A percentile compares a stretch with the other conserved stretches of the same genome.
These are phyloP conservation scores for Hamigera avellanea DNA, from an alignment of 495 filamentous ascomycete species.

Conservation along the genomic window DNA sequence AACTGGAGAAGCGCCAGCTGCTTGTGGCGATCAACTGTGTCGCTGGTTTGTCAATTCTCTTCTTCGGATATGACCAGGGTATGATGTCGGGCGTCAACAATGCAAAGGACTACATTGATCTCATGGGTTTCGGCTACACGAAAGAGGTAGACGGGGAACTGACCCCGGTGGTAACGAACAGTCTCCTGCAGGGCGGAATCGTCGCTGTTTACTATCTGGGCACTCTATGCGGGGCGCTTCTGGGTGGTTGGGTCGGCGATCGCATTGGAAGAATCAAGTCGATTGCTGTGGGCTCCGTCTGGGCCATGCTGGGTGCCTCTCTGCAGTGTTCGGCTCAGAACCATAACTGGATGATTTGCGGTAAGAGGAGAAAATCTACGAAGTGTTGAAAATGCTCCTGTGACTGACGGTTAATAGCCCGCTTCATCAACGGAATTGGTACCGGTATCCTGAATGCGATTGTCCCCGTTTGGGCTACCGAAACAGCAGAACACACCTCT, in stretches of 20 bases:
- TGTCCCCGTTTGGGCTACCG: constrained; percentile 61
- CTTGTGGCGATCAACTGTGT: constrained; percentile 55
- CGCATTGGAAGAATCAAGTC: constrained; percentile 50
- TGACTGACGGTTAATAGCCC: constrained; percentile 27
- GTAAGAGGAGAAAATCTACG: constrained; percentile 17
- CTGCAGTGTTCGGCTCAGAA: constrained; percentile 54
- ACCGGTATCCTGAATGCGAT: constrained; percentile 64
- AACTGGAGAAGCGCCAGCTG: constrained; percentile 49
- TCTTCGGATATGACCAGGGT: constrained; percentile 58
- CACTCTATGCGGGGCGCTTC: constrained; percentile 46
- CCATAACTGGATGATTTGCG: constrained; percentile 59
- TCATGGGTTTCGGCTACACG: constrained; percentile 55
- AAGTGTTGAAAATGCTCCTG: background rate
- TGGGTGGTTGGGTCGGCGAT: constrained; percentile 52
- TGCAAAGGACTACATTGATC: constrained; percentile 48
- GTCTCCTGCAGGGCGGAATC: constrained; percentile 56
- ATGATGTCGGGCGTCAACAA: constrained; percentile 71
- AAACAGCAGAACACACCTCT: constrained; percentile 55
- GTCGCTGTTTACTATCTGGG: constrained; percentile 61
- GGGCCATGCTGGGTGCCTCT: constrained; percentile 46
- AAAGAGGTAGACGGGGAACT: constrained; percentile 30
- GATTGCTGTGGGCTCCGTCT: constrained; percentile 43
- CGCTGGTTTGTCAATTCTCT: constrained; percentile 48
- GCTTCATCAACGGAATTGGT: constrained; percentile 56
- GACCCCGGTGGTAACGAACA: constrained; percentile 45